Evolutionary conservation across 2,329 filamentous ascomycete species (phyloP).

Genomic region (Claviceps monticola): DNA sequence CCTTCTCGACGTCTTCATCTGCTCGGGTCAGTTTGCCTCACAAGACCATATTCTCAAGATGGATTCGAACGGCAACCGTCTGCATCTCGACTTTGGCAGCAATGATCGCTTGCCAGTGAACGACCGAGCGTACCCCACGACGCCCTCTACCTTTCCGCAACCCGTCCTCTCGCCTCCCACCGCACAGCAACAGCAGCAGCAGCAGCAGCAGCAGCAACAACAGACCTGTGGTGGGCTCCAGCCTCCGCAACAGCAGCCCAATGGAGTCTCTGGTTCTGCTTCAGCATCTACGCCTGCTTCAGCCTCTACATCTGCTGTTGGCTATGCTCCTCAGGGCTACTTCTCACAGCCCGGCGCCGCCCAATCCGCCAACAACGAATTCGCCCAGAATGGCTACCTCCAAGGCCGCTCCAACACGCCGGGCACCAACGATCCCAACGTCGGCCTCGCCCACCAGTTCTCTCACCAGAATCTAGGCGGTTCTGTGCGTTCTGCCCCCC

Average conservation of each 20-base stretch:
- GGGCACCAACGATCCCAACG: constrained; percentile 67
- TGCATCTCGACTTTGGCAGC: constrained; percentile 54
- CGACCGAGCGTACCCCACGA: constrained; percentile 68
- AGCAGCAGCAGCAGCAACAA: constrained; percentile 22
- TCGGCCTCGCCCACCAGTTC: constrained; percentile 87
- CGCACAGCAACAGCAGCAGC: constrained; percentile 25
- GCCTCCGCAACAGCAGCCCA: constrained; percentile 27
- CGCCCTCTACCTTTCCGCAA: constrained; percentile 68
- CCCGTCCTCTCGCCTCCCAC: constrained; percentile 1
- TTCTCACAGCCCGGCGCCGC: constrained; percentile 46
- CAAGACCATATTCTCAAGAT: constrained; percentile 17
- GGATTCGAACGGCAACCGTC: constrained; percentile 45
- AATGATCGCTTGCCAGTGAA: constrained; percentile 47
- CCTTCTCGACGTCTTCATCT: background rate
- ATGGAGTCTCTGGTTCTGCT: constrained; percentile 18
- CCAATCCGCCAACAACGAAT: constrained; percentile 30
- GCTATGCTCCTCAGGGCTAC: constrained; percentile 36
- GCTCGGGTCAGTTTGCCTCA: background rate
- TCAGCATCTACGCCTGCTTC: constrained; percentile 10
- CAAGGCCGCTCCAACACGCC: constrained; percentile 43
- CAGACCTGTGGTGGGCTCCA: constrained; percentile 22
- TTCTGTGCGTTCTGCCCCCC: constrained; percentile 50
- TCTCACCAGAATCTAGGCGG: constrained; percentile 86
- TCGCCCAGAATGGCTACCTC: constrained; percentile 33
- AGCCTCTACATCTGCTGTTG: constrained; percentile 16